Conservation (phyloP, 164 flowering plant species). For the Piper betle region DNA sequence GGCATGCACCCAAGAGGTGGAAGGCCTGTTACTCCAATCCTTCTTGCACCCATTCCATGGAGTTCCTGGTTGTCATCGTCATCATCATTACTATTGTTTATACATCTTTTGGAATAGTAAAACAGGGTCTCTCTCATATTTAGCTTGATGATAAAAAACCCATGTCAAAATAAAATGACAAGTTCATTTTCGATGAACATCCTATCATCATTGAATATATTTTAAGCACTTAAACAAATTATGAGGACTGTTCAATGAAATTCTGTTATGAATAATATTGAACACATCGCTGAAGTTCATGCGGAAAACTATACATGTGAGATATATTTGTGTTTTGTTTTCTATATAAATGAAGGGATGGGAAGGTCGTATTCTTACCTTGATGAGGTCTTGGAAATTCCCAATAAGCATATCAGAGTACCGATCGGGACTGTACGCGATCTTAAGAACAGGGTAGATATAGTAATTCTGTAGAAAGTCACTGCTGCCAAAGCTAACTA, state of each 20-base stretch:
- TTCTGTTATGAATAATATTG: no score
- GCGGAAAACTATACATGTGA: background rate
- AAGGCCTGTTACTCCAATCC: slow-evolving; percentile 74
- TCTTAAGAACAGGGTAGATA: slow-evolving; percentile 65
- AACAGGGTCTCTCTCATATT: no score
- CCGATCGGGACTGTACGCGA: slow-evolving; percentile 53
- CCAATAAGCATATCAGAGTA: slow-evolving; percentile 41
- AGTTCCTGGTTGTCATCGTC: slow-evolving; percentile 22
- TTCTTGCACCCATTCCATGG: slow-evolving; percentile 70
- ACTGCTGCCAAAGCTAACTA: slow-evolving; percentile 57
- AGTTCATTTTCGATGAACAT: no score
- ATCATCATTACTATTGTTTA: background rate
- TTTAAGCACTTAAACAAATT: no score
- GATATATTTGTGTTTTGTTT: background rate
- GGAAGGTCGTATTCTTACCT: slow-evolving; percentile 27
- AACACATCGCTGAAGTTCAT: background rate
- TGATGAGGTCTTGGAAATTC: slow-evolving; percentile 38
- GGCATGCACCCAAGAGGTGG: slow-evolving; percentile 89
- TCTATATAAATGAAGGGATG: background rate
- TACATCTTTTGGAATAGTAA: no score
- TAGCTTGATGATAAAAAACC: no score
- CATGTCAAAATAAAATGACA: no score
- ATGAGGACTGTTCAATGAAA: no score
- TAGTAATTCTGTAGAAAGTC: slow-evolving; percentile 87
- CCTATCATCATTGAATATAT: background rate